phyloP scores from a whole-genome alignment of 139 green algal genomes.

The Chlamydomonas incerta region DNA sequence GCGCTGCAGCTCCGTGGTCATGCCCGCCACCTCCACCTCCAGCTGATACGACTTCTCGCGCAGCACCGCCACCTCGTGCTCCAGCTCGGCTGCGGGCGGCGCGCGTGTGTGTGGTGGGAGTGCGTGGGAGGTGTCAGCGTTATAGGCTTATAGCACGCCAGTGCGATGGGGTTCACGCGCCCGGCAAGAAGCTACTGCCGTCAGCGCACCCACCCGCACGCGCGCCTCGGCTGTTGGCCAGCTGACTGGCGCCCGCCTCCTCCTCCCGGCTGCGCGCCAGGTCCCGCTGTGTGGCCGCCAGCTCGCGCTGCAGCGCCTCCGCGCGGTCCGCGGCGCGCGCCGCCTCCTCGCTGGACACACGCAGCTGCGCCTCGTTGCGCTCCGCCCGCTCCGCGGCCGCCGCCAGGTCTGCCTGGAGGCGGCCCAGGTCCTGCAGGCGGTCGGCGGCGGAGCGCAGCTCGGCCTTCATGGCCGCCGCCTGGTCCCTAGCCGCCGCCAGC shows the following conservation, averaged over 20 bases:
- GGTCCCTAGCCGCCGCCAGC: neutral
- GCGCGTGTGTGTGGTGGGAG: too few species aligned
- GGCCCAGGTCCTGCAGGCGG: neutral
- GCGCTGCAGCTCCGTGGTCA: slow-evolving; percentile 45
- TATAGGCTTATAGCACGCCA: neutral
- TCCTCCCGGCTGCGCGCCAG: neutral
- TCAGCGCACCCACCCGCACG: neutral
- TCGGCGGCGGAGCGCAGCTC: slow-evolving; percentile 16
- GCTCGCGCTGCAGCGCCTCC: neutral
- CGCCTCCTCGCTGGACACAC: neutral
- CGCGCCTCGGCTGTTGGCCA: neutral
- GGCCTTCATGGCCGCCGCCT: slow-evolving; percentile 18
- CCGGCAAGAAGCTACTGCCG: too few species aligned
- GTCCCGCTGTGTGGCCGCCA: neutral
- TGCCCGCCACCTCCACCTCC: slow-evolving; percentile 46
- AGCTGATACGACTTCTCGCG: slow-evolving; percentile 36
- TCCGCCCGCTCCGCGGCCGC: neutral
- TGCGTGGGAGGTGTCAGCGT: too few species aligned
- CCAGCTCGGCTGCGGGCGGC: slow-evolving; percentile 24
- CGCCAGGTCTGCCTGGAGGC: slow-evolving; percentile 16
- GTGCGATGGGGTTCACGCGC: too few species aligned
- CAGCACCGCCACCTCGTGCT: slow-evolving; percentile 33
- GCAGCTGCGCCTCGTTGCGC: neutral
- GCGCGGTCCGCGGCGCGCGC: neutral
- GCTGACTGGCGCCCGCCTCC: neutral